These are phyloP conservation scores for Lasiodiplodia theobromae DNA, from an alignment of 2,329 filamentous ascomycete species.

Conservation along the genomic window DNA sequence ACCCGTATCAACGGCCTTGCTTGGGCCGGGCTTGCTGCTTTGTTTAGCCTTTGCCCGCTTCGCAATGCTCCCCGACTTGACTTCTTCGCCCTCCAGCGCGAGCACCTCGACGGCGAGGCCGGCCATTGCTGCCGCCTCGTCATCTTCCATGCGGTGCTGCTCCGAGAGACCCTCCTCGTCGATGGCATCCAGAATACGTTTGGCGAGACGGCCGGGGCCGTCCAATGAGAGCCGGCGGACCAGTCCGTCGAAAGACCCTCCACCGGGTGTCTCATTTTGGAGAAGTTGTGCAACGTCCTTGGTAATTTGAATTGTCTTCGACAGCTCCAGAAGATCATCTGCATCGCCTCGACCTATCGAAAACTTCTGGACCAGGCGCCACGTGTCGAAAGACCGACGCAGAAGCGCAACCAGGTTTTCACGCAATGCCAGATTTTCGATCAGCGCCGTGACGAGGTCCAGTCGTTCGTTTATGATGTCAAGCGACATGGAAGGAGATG, in stretches of 20 bases:
- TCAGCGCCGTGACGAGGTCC: constrained; percentile 79
- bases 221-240: constrained; percentile 69
- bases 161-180: constrained; percentile 90
- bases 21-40: constrained; percentile 1
- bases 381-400: constrained; percentile 80
- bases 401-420: constrained; percentile 74
- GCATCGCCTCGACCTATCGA: constrained; percentile 89
- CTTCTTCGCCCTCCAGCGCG: constrained; percentile 68
- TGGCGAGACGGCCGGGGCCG: constrained; percentile 72
- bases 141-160: constrained; percentile 78
- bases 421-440: constrained; percentile 70
- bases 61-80: constrained; percentile 55
- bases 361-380: constrained; percentile 92
- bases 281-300: constrained; percentile 66
- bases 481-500: constrained; percentile 86
- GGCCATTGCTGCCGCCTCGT: constrained; percentile 73
- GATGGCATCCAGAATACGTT: constrained; percentile 77
- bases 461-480: constrained; percentile 79
- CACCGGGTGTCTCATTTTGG: constrained; percentile 39
- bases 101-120: constrained; percentile 77
- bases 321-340: constrained; percentile 85
- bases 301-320: constrained; percentile 79
- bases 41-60: constrained; percentile 47
- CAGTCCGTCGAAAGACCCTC: constrained; percentile 47
- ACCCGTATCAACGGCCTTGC: constrained; percentile 33